These are phyloP conservation scores for Rugonectria rugulosa DNA, from an alignment of 2,329 filamentous ascomycete genomes.

Conservation along the genomic window DNA sequence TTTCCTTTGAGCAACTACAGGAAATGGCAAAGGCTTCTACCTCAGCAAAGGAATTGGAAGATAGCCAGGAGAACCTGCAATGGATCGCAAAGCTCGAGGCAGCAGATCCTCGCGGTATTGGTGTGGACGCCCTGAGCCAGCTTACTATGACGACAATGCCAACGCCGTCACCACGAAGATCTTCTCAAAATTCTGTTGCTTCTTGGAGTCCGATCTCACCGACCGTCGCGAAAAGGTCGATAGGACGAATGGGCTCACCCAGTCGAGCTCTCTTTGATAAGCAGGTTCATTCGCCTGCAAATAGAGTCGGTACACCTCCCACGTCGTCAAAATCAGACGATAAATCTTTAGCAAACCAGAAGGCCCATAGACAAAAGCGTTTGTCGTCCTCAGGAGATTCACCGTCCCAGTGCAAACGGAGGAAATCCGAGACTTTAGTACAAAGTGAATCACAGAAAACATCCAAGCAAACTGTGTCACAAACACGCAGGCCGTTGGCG, in stretches of 20 bases:
- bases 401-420: constrained; percentile 30
- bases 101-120: constrained; percentile 55
- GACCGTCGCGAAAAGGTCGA: constrained; percentile 2
- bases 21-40: constrained; percentile 66
- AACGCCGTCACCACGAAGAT: constrained; percentile 44
- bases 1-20: constrained; percentile 76
- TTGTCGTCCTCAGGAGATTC: not conserved
- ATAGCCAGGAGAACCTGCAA: constrained; percentile 65
- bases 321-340: constrained; percentile 18
- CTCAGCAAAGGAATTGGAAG: constrained; percentile 56
- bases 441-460: not conserved
- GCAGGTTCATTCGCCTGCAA: not conserved
- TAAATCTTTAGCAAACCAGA: not conserved
- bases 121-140: constrained; percentile 56
- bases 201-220: constrained; percentile 29
- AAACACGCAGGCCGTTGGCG: constrained; percentile 30
- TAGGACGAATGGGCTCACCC: not conserved
- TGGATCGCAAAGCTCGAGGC: constrained; percentile 70
- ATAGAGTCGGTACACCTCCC: constrained; percentile 17
- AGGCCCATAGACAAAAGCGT: constrained; percentile 9
- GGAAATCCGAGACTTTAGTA: constrained; percentile 3
- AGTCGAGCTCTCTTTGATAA: not conserved
- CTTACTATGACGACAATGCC: constrained; percentile 49
- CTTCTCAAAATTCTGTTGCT: constrained; percentile 35
- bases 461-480: constrained; percentile 3